Base-by-base conservation (phyloP, 768 basidiomycete genomes). In the Mycena polygramma region DNA sequence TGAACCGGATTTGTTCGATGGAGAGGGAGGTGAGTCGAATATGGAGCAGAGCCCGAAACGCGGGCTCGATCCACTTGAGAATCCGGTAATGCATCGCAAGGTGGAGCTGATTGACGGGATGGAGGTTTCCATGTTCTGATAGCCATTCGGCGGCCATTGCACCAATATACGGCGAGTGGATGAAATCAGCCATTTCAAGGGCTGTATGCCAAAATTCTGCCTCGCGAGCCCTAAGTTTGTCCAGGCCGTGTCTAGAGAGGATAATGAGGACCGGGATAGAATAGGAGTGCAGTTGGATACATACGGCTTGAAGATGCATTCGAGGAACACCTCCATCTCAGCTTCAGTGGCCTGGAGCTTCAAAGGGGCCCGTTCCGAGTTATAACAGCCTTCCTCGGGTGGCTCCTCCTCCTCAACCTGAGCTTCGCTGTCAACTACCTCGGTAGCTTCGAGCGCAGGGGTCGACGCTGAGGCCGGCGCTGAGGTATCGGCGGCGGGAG, bases 101-200 rank as follows among this genome's bases (percentile, higher is more conserved):
- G 0, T 48, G 11, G 4, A 65, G 54, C 20, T 46, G 35, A 1
- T 46, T 13, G 7, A 37, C 6, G 0, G 63, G 63, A 26, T 49
- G 30, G 17, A 57, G 13, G 1, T 46, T 52, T 30, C 30, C 30
- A 13, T 24, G 26, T 1, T 15, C 14, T 10, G 19, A 8, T 7
- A 54, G 13, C 41, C 39, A 51, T 22, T 54, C 20, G n/a, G 22
- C 8, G n/a, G 30, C 43, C 20, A 6, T 48, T 17, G 13, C 36
- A 8, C 2, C 36, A 35, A 65, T 41, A 0, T 20, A 11, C 0
- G 22, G 10, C 7, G 43, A 11, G n/a, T 48, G 15, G 14, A 55
- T 48, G 37, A 65, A 65, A 39, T 65, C 63, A 3, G 30, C 63
- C 53, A 65, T 65, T 30, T 57, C 22, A 9, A 55, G 14, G 1